phyloP scores from a whole-genome alignment of 2,329 filamentous ascomycete species.

The Diaporthe humulicola region DNA sequence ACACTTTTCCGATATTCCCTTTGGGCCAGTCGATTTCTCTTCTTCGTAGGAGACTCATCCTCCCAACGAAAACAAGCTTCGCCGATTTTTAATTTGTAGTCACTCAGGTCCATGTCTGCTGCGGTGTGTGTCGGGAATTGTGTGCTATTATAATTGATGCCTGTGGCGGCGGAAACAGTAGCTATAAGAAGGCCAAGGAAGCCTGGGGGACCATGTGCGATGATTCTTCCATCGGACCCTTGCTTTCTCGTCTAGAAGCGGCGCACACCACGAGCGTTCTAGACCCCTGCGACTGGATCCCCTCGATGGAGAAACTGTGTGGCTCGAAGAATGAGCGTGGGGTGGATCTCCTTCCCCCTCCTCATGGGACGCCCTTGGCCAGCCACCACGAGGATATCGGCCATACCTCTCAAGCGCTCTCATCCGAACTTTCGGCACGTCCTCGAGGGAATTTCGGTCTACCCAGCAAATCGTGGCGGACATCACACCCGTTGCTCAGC shows the following conservation, averaged over 20 bases:
- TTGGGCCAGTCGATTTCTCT: constrained; percentile 20
- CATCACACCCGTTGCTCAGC: not conserved
- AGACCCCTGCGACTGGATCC: not conserved
- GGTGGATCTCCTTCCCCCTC: too few species aligned
- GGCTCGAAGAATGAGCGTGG: not conserved
- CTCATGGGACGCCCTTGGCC: not conserved
- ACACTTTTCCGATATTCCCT: constrained; percentile 17
- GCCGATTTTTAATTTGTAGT: not conserved
- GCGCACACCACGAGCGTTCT: not conserved
- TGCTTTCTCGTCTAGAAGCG: not conserved
- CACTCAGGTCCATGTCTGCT: not conserved
- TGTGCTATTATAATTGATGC: not conserved
- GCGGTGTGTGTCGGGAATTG: not conserved
- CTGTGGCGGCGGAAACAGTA: not conserved
- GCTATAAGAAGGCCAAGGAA: not conserved
- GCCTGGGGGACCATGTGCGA: too few species aligned
- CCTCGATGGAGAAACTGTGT: not conserved
- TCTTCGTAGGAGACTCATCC: constrained; percentile 11
- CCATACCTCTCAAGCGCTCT: not conserved
- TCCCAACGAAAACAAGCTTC: constrained; percentile 9
- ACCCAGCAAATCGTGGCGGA: not conserved
- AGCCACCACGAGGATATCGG: not conserved
- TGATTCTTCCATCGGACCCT: not conserved
- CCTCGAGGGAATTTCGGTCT: not conserved
- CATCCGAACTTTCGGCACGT: not conserved